Percentiles rank a stretch among this genome's conserved stretches.
phyloP scores from a whole-genome alignment of 179 eudicot species.

The Spergularia azorica region DNA sequence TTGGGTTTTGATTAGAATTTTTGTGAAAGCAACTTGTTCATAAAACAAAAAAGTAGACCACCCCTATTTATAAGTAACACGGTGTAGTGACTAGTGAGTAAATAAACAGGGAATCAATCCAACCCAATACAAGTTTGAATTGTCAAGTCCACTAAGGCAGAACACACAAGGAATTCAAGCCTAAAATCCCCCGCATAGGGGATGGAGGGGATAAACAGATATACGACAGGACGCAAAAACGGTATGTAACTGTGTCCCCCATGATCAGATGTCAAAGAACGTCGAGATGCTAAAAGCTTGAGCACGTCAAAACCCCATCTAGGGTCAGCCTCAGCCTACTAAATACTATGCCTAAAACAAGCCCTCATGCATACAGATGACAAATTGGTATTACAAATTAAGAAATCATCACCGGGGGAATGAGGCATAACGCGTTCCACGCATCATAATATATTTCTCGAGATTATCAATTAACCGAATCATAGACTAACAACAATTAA shows the following conservation, averaged over 20 bases:
- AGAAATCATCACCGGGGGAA: neutral
- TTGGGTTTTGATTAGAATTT: neutral
- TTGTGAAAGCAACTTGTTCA: neutral
- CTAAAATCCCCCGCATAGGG: too few species aligned
- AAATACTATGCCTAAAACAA: neutral
- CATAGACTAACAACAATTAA: neutral
- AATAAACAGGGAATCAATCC: too few species aligned
- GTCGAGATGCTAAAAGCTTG: neutral
- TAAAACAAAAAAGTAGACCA: neutral
- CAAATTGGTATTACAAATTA: neutral
- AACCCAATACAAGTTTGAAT: too few species aligned
- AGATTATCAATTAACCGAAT: neutral
- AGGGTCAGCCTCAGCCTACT: neutral
- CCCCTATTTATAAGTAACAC: too few species aligned
- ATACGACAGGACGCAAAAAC: too few species aligned
- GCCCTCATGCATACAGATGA: too few species aligned
- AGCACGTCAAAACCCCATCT: neutral
- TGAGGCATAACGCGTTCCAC: neutral
- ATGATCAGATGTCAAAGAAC: neutral
- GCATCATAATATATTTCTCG: neutral
- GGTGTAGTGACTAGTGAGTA: too few species aligned
- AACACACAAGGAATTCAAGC: too few species aligned
- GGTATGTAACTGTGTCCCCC: neutral
- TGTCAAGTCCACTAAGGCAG: too few species aligned
- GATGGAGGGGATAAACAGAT: too few species aligned